Percentiles rank a stretch among this genome's conserved stretches.
Conservation (phyloP, 352 stramenopile genomes). For the Phytophthora vignae region DNA sequence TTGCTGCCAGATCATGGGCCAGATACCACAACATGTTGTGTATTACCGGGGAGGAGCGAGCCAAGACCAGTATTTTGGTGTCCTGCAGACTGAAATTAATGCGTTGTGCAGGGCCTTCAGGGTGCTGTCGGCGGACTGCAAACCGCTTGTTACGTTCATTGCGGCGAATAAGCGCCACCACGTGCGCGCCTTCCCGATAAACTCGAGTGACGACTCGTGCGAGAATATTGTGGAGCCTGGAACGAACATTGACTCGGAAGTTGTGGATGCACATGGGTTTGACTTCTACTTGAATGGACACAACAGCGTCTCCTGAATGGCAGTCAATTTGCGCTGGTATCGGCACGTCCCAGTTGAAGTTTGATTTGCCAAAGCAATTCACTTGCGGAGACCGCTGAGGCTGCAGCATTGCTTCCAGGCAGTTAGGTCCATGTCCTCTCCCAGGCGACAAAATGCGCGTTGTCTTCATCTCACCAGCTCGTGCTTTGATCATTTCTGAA, state of each 20-base stretch:
- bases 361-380: background rate
- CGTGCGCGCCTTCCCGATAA: background rate
- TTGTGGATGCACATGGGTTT: background rate
- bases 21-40: background rate
- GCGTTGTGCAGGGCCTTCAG: background rate
- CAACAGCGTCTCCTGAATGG: background rate
- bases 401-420: background rate
- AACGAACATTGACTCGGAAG: background rate
- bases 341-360: conserved; percentile 1
- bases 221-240: background rate
- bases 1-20: background rate
- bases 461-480: too few relatives aligned
- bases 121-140: background rate
- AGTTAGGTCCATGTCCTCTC: background rate
- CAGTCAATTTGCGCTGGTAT: background rate
- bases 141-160: background rate
- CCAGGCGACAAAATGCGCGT: background rate
- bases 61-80: background rate
- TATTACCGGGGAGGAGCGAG: background rate
- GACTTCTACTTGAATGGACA: background rate
- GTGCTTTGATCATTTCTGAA: background rate
- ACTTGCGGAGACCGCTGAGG: background rate
- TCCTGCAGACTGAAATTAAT: background rate
- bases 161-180: background rate
- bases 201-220: background rate